Base-by-base conservation (phyloP, 148 eudicot species). In the Spergularia marina region DNA sequence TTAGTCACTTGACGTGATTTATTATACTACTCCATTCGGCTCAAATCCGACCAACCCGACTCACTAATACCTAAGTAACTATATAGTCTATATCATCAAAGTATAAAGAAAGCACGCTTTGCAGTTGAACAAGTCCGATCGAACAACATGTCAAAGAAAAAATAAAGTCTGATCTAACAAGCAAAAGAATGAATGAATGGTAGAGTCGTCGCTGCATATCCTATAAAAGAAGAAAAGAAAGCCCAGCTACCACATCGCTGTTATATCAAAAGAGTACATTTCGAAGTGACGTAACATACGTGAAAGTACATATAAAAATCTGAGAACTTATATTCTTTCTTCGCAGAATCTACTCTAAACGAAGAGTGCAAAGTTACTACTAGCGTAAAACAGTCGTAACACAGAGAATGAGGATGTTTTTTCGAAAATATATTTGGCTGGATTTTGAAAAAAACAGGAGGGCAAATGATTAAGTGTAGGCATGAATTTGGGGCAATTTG, bases 401-500 rank as follows among this genome's bases (percentile, higher is more conserved):
- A 21, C 30, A 56, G 55, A 44, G 18, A 58, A 25, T 25, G 25
- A 75, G 30, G 20, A n/a, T 44, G 30, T 12, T 21, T 74, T 74
- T n/a, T 1, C 40, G 11, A 53, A 12, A 25, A 30, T 49, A 30
- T 30, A 30, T 30, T 30, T 30, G 63, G 76, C 53, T 77, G 74
- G 61, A 77, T 61, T 18, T 68, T 70, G 9, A 70, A 70, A 63
- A 25, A 47, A 62, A 53, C 21, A 55, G 66, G 74, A 77, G 77
- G 30, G 66, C 52, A 49, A 55, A 44, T 72, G 66, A 72, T 74
- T 69, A 61, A 17, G n/a, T 69, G 78, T 67, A 74, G 77, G 61
- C 67, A 54, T 72, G 30, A 55, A 63, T 70, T 63, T 44, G 49
- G 41, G 78, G 73, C 72, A 63, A 74, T 57, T 60, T 23, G 63